A percentile compares a stretch with the other conserved stretches of the same genome.
phyloP scores from a whole-genome alignment of 2,329 filamentous ascomycete species.

The Fusarium mangiferae region DNA sequence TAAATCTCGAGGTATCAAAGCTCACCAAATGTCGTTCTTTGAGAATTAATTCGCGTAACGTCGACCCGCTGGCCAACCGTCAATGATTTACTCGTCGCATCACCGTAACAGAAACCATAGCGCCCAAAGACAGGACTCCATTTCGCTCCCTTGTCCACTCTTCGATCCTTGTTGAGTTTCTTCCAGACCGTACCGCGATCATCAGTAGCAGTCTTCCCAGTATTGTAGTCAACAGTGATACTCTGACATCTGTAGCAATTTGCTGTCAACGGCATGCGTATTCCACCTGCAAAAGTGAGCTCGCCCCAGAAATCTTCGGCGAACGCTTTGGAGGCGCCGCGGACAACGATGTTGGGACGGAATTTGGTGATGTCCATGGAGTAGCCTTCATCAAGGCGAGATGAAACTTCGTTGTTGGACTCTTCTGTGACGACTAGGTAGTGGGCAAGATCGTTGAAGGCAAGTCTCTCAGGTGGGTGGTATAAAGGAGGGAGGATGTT shows the following conservation, averaged over 20 bases:
- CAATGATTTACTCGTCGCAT: background rate
- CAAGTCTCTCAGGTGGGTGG: conserved; percentile 14
- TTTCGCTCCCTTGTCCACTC: conserved; percentile 38
- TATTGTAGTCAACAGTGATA: conserved; percentile 40
- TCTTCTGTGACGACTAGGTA: conserved; percentile 42
- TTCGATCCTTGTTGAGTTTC: conserved; percentile 40
- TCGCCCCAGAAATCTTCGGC: conserved; percentile 41
- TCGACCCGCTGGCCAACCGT: conserved; percentile 20
- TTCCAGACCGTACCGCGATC: conserved; percentile 38
- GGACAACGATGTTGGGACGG: conserved; percentile 39
- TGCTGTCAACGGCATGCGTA: conserved; percentile 33
- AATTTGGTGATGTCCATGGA: conserved; percentile 42
- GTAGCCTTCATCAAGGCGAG: conserved; percentile 8
- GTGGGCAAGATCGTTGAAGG: conserved; percentile 38
- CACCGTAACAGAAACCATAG: conserved; percentile 39
- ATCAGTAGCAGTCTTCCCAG: conserved; percentile 32
- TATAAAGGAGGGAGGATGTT: conserved; percentile 12
- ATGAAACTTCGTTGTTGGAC: conserved; percentile 35
- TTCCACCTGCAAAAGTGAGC: conserved; percentile 23
- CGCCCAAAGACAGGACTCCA: conserved; percentile 42
- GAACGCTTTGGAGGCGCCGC: conserved; percentile 26
- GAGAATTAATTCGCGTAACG: conserved; percentile 23
- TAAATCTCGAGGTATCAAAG: rapidly evolving
- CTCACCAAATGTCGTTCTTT: conserved; percentile 38
- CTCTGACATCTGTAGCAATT: conserved; percentile 42